Conservation (phyloP, 148 eudicot species). For the Camellia lanceoleosa region DNA sequence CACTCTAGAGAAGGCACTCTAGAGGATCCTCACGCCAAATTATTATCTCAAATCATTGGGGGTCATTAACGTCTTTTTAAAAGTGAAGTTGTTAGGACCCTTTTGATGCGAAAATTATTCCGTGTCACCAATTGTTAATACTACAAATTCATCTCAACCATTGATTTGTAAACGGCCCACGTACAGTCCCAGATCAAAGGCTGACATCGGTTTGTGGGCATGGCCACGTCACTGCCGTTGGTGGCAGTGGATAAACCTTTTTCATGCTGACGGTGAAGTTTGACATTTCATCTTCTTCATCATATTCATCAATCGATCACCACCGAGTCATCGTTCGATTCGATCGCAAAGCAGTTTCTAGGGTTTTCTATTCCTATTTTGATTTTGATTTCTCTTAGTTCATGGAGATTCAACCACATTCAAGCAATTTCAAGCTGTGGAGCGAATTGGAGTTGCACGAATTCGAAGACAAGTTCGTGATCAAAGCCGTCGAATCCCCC, state of each 20-base stretch:
- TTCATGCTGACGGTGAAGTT: too few relatives aligned
- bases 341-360: not conserved
- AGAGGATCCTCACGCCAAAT: too few relatives aligned
- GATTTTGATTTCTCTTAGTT: not conserved
- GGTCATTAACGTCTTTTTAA: not conserved
- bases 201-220: too few relatives aligned
- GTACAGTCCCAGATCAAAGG: too few relatives aligned
- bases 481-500: constrained; percentile 56
- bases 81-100: not conserved
- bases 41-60: not conserved
- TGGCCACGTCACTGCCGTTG: too few relatives aligned
- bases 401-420: constrained; percentile 27
- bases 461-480: constrained; percentile 57
- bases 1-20: too few relatives aligned
- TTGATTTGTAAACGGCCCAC: too few relatives aligned
- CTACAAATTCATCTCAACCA: too few relatives aligned
- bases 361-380: not conserved
- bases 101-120: too few relatives aligned
- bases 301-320: not conserved
- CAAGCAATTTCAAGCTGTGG: constrained; percentile 60
- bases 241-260: too few relatives aligned
- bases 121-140: too few relatives aligned
- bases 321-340: not conserved
- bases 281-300: not conserved
- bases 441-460: constrained; percentile 60